Evolutionary conservation across 495 filamentous ascomycete genomes (phyloP).

Genomic region (Rhizodiscina lignyota): DNA sequence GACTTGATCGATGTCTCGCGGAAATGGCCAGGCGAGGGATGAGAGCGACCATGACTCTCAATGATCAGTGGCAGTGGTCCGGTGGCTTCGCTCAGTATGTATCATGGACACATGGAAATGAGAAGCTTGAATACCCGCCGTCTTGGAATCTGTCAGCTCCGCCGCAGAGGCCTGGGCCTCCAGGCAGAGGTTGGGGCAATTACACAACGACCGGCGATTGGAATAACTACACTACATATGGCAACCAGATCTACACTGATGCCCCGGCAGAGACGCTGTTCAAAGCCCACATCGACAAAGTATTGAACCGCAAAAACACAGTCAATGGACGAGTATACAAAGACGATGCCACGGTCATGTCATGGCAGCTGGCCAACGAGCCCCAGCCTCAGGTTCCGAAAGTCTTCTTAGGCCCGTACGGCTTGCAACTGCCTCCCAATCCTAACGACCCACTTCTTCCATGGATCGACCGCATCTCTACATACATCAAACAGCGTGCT

Average conservation of each 20-base stretch:
- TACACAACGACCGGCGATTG: conserved; percentile 8
- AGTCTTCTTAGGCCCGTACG: conserved; percentile 10
- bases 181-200: conserved; percentile 12
- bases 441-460: conserved; percentile 11
- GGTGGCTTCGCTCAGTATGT: conserved; percentile 16
- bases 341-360: conserved; percentile 16
- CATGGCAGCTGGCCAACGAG: conserved; percentile 18
- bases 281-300: conserved; percentile 13
- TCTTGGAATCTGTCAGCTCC: conserved; percentile 12
- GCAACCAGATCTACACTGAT: conserved; percentile 12
- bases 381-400: conserved; percentile 8
- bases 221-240: conserved; percentile 6
- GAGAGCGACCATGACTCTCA: too few species aligned
- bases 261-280: conserved; percentile 9
- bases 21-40: too few species aligned
- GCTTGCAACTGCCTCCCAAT: conserved; percentile 7
- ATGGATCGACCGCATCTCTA: conserved; percentile 10
- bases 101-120: conserved; percentile 10
- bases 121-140: conserved; percentile 8
- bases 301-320: conserved; percentile 10
- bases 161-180: conserved; percentile 7
- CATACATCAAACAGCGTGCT: conserved; percentile 9
- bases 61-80: too few species aligned
- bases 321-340: conserved; percentile 13
- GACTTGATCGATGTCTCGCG: too few species aligned